phyloP scores from a whole-genome alignment of 2,329 filamentous ascomycete genomes.

The Aspergillus tubingensis region DNA sequence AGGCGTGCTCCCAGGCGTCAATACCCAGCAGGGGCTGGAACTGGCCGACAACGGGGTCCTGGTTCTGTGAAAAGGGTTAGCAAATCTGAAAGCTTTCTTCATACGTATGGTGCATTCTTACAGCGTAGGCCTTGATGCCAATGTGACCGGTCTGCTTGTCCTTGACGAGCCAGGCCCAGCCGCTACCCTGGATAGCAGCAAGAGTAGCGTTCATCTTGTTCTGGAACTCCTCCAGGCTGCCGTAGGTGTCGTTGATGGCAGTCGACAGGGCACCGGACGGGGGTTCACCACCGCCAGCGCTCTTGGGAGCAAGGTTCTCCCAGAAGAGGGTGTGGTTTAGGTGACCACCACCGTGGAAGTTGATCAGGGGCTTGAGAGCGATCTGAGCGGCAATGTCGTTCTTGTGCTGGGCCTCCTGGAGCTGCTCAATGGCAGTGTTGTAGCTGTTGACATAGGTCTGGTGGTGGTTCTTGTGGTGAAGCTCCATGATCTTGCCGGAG shows the following conservation, averaged over 20 bases:
- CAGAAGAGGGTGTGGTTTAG: conserved; percentile 67
- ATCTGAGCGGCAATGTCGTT: conserved; percentile 60
- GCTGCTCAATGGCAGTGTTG: conserved; percentile 76
- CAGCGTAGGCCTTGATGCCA: conserved; percentile 64
- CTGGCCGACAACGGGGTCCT: conserved; percentile 84
- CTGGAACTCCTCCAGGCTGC: conserved; percentile 61
- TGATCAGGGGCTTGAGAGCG: conserved; percentile 61
- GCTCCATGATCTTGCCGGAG: conserved; percentile 92
- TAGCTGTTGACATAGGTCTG: conserved; percentile 89
- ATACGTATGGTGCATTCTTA: conserved; percentile 31
- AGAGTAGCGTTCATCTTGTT: conserved; percentile 65
- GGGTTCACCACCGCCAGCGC: conserved; percentile 63
- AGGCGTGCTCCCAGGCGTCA: conserved; percentile 95
- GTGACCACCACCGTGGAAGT: conserved; percentile 67
- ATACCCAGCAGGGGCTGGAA: conserved; percentile 82
- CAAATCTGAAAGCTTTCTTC: neutral
- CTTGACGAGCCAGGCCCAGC: conserved; percentile 66
- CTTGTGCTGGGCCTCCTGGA: conserved; percentile 59
- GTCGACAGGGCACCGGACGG: conserved; percentile 59
- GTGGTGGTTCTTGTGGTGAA: conserved; percentile 93
- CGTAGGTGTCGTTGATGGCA: conserved; percentile 62
- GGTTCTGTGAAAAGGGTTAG: conserved; percentile 57
- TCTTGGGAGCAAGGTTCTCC: conserved; percentile 67
- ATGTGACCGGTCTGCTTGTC: conserved; percentile 61
- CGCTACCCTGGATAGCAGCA: conserved; percentile 65